These are phyloP conservation scores for Podospora comata DNA, from an alignment of 495 filamentous ascomycete species.

Conservation along the genomic window DNA sequence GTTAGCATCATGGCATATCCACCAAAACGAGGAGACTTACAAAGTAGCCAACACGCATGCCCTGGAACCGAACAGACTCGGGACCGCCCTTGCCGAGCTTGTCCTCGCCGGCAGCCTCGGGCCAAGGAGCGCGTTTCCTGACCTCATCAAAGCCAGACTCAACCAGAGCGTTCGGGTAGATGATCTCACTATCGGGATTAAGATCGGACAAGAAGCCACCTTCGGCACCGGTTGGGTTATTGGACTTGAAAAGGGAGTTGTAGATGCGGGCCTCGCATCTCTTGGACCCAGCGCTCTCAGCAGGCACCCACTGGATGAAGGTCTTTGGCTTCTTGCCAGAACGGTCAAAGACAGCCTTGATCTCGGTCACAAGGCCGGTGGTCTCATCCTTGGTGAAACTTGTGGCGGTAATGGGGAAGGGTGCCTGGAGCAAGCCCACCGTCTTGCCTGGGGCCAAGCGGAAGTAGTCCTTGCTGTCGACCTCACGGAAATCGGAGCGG, in stretches of 20 bases:
- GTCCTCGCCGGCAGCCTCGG: conserved; percentile 65
- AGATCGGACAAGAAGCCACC: conserved; percentile 80
- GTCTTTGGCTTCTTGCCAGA: conserved; percentile 80
- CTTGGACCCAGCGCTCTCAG: conserved; percentile 59
- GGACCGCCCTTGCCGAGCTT: conserved; percentile 55
- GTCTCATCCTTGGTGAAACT: conserved; percentile 67
- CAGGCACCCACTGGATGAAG: conserved; percentile 86
- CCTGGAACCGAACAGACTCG: conserved; percentile 87
- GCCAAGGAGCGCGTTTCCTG: conserved; percentile 72
- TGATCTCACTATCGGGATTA: conserved; percentile 77
- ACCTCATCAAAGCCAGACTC: conserved; percentile 86
- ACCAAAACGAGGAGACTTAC: conserved; percentile 25
- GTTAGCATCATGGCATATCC: conserved; percentile 19
- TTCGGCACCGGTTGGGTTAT: conserved; percentile 67
- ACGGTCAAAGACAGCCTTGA: conserved; percentile 62
- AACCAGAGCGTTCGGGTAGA: conserved; percentile 74
- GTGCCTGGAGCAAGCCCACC: conserved; percentile 81
- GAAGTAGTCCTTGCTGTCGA: conserved; percentile 84
- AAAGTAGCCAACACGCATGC: conserved; percentile 87
- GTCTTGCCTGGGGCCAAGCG: conserved; percentile 86
- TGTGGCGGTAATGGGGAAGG: conserved; percentile 77
- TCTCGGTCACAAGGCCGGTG: conserved; percentile 66
- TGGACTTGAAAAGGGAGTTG: conserved; percentile 80
- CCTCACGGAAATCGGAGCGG: conserved; percentile 84
- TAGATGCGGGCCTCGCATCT: conserved; percentile 77